Percentiles rank a stretch among this genome's conserved stretches.
Conservation (phyloP, 495 filamentous ascomycete genomes). For the Neurospora sp. region DNA sequence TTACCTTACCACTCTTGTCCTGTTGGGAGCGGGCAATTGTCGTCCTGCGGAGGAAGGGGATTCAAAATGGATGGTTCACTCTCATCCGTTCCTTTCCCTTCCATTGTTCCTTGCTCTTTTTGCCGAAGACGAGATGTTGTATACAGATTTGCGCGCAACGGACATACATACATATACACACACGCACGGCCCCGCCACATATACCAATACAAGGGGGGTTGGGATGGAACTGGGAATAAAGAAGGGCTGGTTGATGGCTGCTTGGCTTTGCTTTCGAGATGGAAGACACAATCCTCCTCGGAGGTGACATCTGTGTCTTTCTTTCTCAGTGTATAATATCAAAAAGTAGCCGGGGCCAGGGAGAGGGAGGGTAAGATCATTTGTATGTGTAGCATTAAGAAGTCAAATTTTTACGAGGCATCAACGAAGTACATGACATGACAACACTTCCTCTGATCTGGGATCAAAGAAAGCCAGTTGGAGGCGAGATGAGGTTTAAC, state of each 20-base stretch:
- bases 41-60: neutral
- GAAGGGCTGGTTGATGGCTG: neutral
- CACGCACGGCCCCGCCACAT: neutral
- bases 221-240: neutral
- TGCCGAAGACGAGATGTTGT: neutral
- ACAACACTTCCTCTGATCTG: neutral
- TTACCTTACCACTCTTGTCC: neutral
- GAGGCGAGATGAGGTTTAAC: too few relatives aligned
- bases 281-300: neutral
- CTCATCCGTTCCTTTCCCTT: neutral
- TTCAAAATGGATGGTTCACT: neutral
- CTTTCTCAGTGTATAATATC: slow-evolving; percentile 9
- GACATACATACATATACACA: neutral
- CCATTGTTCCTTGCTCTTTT: neutral
- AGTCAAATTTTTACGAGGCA: neutral
- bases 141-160: neutral
- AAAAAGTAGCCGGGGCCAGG: slow-evolving; percentile 1
- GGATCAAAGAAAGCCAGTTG: too few relatives aligned
- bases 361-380: neutral
- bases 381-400: slow-evolving; percentile 1
- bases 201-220: neutral
- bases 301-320: neutral
- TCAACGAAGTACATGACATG: neutral
- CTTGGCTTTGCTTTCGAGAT: neutral
- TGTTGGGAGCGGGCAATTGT: neutral